A percentile compares a stretch with the other conserved stretches of the same genome.
Conservation (phyloP, 495 filamentous ascomycete genomes). For the Hyphodiscus hymeniophilus region DNA sequence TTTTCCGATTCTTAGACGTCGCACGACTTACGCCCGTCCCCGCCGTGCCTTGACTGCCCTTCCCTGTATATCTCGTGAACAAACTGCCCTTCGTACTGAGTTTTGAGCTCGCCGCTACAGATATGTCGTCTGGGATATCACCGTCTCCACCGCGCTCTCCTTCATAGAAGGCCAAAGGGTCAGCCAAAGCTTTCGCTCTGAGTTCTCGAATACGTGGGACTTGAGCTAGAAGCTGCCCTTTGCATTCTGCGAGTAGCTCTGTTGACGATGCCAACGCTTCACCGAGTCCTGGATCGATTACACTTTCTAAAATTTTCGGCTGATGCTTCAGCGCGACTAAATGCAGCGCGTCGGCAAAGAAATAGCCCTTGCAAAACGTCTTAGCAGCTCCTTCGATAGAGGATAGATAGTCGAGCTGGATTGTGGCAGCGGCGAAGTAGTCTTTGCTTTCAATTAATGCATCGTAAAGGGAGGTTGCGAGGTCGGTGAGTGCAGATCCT, state of each 20-base stretch:
- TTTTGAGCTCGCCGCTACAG: slow-evolving; percentile 76
- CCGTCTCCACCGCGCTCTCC: slow-evolving; percentile 50
- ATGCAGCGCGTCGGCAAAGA: slow-evolving; percentile 77
- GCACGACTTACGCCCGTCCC: slow-evolving; percentile 56
- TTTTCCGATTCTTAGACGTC: slow-evolving; percentile 71
- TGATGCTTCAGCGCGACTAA: slow-evolving; percentile 39
- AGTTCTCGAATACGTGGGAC: slow-evolving; percentile 78
- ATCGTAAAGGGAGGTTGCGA: slow-evolving; percentile 61
- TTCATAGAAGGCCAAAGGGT: slow-evolving; percentile 73
- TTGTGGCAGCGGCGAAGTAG: slow-evolving; percentile 66
- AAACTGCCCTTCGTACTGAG: slow-evolving; percentile 69
- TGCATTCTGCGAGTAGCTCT: slow-evolving; percentile 88
- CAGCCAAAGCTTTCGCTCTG: slow-evolving; percentile 65
- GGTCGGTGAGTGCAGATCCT: slow-evolving; percentile 39
- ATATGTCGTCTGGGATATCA: slow-evolving; percentile 86
- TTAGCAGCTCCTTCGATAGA: slow-evolving; percentile 59
- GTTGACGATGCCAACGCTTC: slow-evolving; percentile 72
- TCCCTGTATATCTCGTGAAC: slow-evolving; percentile 86
- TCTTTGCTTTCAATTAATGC: slow-evolving; percentile 73
- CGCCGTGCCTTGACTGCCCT: slow-evolving; percentile 50
- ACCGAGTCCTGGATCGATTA: slow-evolving; percentile 69
- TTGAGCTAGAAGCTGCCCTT: slow-evolving; percentile 71
- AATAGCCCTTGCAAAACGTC: slow-evolving; percentile 72
- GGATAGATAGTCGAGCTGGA: slow-evolving; percentile 71
- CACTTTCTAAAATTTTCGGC: slow-evolving; percentile 41